Conservation (phyloP, 306 rosid genomes). For the Senna tora region DNA sequence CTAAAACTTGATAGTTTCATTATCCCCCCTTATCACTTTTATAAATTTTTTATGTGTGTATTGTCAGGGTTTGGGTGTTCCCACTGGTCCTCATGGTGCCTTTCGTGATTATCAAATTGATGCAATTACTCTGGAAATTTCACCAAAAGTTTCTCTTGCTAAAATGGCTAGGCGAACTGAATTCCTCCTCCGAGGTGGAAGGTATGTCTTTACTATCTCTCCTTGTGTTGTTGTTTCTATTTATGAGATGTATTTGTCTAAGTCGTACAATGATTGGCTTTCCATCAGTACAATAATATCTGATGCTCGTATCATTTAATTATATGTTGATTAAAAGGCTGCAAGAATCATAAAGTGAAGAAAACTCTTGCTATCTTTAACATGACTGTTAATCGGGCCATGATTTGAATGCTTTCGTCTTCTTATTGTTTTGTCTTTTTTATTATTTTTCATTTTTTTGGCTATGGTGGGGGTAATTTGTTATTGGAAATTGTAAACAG, state of each 20-base stretch:
- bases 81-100: constrained; percentile 95
- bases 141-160: constrained; percentile 59
- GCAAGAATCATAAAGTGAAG: constrained; percentile 6
- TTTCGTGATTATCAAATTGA: constrained; percentile 98
- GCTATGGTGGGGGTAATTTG: neutral
- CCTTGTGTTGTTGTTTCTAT: neutral
- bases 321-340: neutral
- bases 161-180: constrained; percentile 61
- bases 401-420: neutral
- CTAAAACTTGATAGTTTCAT: constrained; percentile 2
- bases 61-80: constrained; percentile 86
- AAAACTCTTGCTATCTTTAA: constrained; percentile 22
- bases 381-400: constrained; percentile 4
- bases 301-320: constrained; percentile 15
- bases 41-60: constrained; percentile 25
- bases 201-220: constrained; percentile 55
- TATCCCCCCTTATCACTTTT: neutral
- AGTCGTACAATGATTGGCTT: constrained; percentile 24
- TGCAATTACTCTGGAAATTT: constrained; percentile 87
- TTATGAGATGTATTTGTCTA: constrained; percentile 9
- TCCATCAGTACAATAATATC: constrained; percentile 16
- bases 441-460: neutral
- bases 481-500: constrained; percentile 18
- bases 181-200: constrained; percentile 76
- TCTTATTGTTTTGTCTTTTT: neutral